These are phyloP conservation scores for Batrachochytrium dendrobatidis DNA, from an alignment of 371 early-diverging fungal genomes.

Conservation along the genomic window DNA sequence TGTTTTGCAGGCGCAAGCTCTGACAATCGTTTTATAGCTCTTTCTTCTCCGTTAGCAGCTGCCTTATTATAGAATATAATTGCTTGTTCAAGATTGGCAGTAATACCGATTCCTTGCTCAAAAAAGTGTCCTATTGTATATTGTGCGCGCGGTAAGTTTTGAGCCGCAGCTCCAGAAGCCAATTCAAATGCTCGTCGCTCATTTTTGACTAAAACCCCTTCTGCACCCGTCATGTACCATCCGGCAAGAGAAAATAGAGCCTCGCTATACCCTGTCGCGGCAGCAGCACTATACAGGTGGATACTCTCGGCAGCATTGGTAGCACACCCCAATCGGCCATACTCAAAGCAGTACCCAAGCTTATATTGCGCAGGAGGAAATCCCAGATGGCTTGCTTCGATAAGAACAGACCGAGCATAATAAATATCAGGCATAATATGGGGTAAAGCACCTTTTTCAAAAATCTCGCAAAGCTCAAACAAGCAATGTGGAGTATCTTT, in stretches of 20 bases:
- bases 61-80: constrained; percentile 17
- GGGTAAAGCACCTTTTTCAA: constrained; percentile 62
- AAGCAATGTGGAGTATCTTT: constrained; percentile 66
- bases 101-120: constrained; percentile 35
- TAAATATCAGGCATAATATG: constrained; percentile 57
- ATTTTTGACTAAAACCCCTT: constrained; percentile 23
- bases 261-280: constrained; percentile 46
- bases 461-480: constrained; percentile 60
- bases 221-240: constrained; percentile 78
- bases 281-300: constrained; percentile 58
- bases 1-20: not conserved
- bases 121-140: constrained; percentile 37
- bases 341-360: constrained; percentile 70
- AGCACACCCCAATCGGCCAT: constrained; percentile 57
- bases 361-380: constrained; percentile 68
- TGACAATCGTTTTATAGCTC: constrained; percentile 2
- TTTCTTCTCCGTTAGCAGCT: constrained; percentile 9
- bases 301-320: constrained; percentile 12
- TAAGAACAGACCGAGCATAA: constrained; percentile 61
- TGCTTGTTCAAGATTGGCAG: constrained; percentile 15
- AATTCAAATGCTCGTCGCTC: constrained; percentile 75
- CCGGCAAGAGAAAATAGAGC: constrained; percentile 82
- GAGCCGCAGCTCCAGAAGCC: constrained; percentile 64
- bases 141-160: constrained; percentile 64
- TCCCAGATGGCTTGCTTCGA: constrained; percentile 67